These are phyloP conservation scores for Francoa sonchifolia DNA, from an alignment of 441 rosid genomes.

Conservation along the genomic window DNA sequence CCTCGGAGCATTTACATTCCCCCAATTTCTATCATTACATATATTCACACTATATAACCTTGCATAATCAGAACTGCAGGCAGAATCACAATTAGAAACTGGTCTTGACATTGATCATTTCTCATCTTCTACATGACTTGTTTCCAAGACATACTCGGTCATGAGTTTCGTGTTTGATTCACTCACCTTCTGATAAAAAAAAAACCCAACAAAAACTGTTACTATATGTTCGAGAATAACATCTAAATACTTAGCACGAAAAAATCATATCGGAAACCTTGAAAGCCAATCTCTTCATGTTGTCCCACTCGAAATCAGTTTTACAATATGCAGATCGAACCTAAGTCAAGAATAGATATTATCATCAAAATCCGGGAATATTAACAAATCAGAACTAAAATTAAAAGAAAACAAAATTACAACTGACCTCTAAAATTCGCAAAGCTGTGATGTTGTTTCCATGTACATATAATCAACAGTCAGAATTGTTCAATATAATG, in stretches of 20 bases:
- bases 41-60: background rate
- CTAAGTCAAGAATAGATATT: slow-evolving; percentile 22
- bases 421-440: slow-evolving; percentile 63
- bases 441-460: slow-evolving; percentile 28
- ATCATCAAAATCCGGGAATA: too few relatives aligned
- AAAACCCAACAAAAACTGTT: background rate
- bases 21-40: too few relatives aligned
- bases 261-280: slow-evolving; percentile 25
- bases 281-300: slow-evolving; percentile 36
- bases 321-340: slow-evolving; percentile 75
- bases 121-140: slow-evolving; percentile 30
- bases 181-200: slow-evolving; percentile 34
- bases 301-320: slow-evolving; percentile 86
- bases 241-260: background rate
- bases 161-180: slow-evolving; percentile 56
- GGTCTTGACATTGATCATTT: slow-evolving; percentile 16
- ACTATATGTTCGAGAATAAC: background rate
- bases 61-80: background rate
- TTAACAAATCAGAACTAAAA: too few relatives aligned
- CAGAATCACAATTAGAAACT: background rate
- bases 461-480: slow-evolving; percentile 1
- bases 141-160: slow-evolving; percentile 65
- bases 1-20: background rate
- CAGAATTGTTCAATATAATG: too few relatives aligned
- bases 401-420: too few relatives aligned